Evolutionary conservation across 805 yeast species (phyloP).

Genomic region (Kockiozyma suomiensis): DNA sequence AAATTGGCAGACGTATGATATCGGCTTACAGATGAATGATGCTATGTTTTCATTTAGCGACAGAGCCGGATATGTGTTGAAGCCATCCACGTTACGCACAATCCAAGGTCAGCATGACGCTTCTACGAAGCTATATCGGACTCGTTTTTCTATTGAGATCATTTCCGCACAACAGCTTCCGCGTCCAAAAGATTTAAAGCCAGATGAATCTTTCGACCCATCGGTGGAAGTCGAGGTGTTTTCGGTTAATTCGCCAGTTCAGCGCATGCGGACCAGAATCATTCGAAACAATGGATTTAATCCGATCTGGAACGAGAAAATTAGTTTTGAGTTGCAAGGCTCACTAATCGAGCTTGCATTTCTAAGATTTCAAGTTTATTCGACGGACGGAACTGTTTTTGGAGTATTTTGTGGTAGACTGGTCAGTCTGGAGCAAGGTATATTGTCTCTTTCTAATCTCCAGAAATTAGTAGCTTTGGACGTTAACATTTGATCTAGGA

Average conservation of each 20-base stretch:
- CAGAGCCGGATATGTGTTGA: conserved; percentile 74
- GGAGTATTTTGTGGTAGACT: conserved; percentile 68
- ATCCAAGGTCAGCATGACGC: conserved; percentile 4
- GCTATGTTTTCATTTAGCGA: conserved; percentile 70
- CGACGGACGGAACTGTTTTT: conserved; percentile 42
- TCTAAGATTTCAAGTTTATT: conserved; percentile 43
- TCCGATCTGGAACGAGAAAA: conserved; percentile 73
- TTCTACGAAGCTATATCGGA: neutral
- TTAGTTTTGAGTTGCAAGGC: conserved; percentile 48
- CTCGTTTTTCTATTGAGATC: conserved; percentile 38
- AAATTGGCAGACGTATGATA: conserved; percentile 46
- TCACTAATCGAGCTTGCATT: conserved; percentile 42
- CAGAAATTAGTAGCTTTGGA: no score
- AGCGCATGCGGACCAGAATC: conserved; percentile 38
- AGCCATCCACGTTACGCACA: conserved; percentile 55
- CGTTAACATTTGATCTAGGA: no score
- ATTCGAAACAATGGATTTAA: conserved; percentile 78
- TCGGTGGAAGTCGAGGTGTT: conserved; percentile 60
- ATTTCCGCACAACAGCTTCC: conserved; percentile 89
- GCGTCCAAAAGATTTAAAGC: conserved; percentile 56
- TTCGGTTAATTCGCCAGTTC: neutral
- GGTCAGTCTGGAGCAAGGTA: conserved; percentile 66
- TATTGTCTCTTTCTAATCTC: neutral
- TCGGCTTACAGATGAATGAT: conserved; percentile 85
- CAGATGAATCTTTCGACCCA: conserved; percentile 57